Evolutionary conservation across 2,329 filamentous ascomycete genomes (phyloP), one percentile per base, ranked within the genome.

Genomic region (Arthrobotrys sphaeroides): DNA sequence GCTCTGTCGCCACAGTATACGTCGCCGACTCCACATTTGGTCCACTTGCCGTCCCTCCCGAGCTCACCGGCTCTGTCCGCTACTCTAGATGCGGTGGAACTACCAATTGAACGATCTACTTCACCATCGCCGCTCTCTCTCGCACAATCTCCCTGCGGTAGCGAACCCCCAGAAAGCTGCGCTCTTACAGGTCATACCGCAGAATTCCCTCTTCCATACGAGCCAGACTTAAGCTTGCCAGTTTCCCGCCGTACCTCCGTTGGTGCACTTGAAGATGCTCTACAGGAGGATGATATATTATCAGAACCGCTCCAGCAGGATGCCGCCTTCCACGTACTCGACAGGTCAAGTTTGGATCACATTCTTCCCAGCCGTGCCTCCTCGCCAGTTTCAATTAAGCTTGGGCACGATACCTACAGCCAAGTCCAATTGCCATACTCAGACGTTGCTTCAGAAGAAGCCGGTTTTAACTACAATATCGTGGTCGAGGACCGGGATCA

Each of bases 141-240:
- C 12, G 13, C 13, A 20, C 26, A 18, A 1, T 22, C 38, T 38
- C 33, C 38, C 18, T 2, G 16, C 1, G 55, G 68, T 13, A 31
- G 16, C 4, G 43, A 57, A 18, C 28, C 59, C 24, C 57, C 64
- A 18, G 72, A 64, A 28, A 69, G 40, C n/a, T 40, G 26, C 13
- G 57, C 64, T 4, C 42, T 40, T 12, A 42, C 42, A 13, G 65
- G 40, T 18, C 31, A 65, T 42, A 33, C 38, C 9, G 6, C 47
- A 3, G 28, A 40, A 10, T 5, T 43, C 9, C 24, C 57, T 7
- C 10, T 33, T 42, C 16, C 28, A 24, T 33, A 22, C 16, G 18
- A 62, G 6, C 26, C 31, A 26, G 38, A 53, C 4, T 13, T 24
- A 18, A 7, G 5, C 0, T 12, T 68, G 1, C 72, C 72, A n/a